Percentiles rank a stretch among this genome's conserved stretches.
Evolutionary conservation across 1,139 yeast genomes (phyloP).

Genomic region (Suhomyces ambrosiae): DNA sequence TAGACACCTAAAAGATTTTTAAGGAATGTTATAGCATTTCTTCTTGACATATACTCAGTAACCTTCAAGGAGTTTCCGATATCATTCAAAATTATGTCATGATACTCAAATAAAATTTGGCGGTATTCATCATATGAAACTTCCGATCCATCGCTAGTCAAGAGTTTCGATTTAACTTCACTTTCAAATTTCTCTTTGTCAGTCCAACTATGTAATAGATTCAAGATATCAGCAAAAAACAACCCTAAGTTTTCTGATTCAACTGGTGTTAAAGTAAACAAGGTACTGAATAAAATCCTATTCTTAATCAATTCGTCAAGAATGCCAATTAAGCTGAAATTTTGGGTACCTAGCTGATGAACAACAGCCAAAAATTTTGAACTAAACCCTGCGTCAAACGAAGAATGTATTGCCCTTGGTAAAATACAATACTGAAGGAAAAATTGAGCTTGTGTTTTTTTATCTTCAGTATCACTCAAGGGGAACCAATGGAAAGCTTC

Average conservation of each 20-base stretch:
- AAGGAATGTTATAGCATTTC: conserved; percentile 78
- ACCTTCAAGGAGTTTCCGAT: conserved; percentile 53
- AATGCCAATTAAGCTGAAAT: conserved; percentile 47
- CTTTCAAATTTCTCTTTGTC: conserved; percentile 23
- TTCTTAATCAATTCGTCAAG: conserved; percentile 54
- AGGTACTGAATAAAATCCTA: conserved; percentile 55
- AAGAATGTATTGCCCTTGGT: conserved; percentile 78
- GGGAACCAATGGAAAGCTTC: conserved; percentile 31
- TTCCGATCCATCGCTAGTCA: conserved; percentile 14
- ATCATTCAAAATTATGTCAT: conserved; percentile 49
- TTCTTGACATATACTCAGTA: conserved; percentile 74
- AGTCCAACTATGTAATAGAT: conserved; percentile 48
- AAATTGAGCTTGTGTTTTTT: conserved; percentile 25
- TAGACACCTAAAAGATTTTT: conserved; percentile 66
- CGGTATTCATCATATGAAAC: conserved; percentile 41
- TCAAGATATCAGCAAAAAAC: conserved; percentile 63
- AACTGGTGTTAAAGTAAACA: conserved; percentile 70
- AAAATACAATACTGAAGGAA: conserved; percentile 68
- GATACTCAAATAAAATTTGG: conserved; percentile 56
- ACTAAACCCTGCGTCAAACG: conserved; percentile 79
- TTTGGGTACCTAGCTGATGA: conserved; percentile 43
- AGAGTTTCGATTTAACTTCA: conserved; percentile 10
- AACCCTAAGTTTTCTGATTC: conserved; percentile 86
- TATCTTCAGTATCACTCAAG: conserved; percentile 6
- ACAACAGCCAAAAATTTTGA: conserved; percentile 61